Evolutionary conservation across 768 basidiomycete species (phyloP).

Genomic region (Leccinellum luteum): DNA sequence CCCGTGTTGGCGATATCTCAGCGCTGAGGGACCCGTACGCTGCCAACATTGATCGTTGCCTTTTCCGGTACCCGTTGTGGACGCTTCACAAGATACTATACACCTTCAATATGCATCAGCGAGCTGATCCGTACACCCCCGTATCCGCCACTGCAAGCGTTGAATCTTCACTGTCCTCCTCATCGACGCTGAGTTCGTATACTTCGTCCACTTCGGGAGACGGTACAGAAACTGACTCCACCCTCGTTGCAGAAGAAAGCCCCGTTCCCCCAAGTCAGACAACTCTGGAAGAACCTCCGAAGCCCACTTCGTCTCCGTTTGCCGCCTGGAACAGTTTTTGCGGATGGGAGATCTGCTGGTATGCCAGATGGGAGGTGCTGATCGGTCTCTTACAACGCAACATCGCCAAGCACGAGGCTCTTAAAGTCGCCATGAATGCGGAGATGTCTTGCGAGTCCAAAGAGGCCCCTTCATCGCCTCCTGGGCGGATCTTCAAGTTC

Average conservation of each 20-base stretch:
- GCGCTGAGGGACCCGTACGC: slow-evolving; percentile 58
- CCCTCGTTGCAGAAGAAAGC: slow-evolving; percentile 50
- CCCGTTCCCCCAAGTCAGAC: slow-evolving; percentile 2
- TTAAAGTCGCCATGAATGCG: background rate
- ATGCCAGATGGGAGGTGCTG: slow-evolving; percentile 53
- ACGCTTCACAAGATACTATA: slow-evolving; percentile 67
- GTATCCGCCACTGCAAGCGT: slow-evolving; percentile 11
- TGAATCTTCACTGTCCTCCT: slow-evolving; percentile 16
- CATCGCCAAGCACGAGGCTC: slow-evolving; percentile 12
- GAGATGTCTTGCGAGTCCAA: background rate
- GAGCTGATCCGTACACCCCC: slow-evolving; percentile 5
- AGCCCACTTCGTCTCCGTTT: slow-evolving; percentile 9
- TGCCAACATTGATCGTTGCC: slow-evolving; percentile 56
- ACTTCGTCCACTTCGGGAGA: slow-evolving; percentile 10
- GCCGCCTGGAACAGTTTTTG: slow-evolving; percentile 13
- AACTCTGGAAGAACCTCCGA: background rate
- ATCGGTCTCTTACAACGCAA: slow-evolving; percentile 40
- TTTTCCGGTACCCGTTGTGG: slow-evolving; percentile 57
- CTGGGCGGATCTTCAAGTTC: slow-evolving; percentile 19
- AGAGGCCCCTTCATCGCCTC: background rate
- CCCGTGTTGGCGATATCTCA: slow-evolving; percentile 62
- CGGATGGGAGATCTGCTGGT: slow-evolving; percentile 49
- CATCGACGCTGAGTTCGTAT: slow-evolving; percentile 20
- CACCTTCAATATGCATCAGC: slow-evolving; percentile 53
- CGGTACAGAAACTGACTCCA: slow-evolving; percentile 52